Percentiles rank a stretch among this genome's conserved stretches.
These are phyloP conservation scores for Termitomyces sp. DNA, from an alignment of 768 basidiomycete genomes.

Conservation along the genomic window DNA sequence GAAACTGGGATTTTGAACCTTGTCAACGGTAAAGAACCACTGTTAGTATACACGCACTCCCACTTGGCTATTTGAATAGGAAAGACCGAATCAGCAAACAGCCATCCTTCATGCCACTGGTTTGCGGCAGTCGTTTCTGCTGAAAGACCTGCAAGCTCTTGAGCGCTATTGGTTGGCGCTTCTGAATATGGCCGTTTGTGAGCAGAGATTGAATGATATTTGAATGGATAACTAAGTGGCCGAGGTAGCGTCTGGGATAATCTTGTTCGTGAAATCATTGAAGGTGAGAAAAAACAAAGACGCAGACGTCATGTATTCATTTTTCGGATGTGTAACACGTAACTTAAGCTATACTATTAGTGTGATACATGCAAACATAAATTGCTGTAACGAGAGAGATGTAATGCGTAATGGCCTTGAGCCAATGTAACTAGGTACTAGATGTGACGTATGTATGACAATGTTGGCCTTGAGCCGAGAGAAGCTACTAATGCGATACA, in stretches of 20 bases:
- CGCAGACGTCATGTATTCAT: neutral
- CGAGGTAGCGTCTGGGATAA: neutral
- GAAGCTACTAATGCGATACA: constrained; percentile 23
- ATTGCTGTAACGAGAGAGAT: constrained; percentile 5
- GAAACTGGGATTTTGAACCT: constrained; percentile 37
- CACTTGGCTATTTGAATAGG: constrained; percentile 68
- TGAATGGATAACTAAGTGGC: neutral
- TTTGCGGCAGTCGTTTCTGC: neutral
- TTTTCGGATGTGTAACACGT: neutral
- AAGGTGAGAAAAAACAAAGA: no score
- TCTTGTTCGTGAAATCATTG: neutral
- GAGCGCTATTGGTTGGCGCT: neutral
- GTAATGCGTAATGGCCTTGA: constrained; percentile 22
- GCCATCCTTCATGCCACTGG: constrained; percentile 33
- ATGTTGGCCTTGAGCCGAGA: constrained; percentile 22
- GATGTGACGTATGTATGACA: constrained; percentile 17
- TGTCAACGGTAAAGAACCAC: constrained; percentile 6
- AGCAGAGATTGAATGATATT: neutral
- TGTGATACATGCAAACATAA: neutral
- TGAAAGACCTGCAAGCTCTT: neutral
- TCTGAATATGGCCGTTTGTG: constrained; percentile 1
- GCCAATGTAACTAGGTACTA: constrained; percentile 19
- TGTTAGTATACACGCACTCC: constrained; percentile 55
- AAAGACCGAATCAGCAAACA: constrained; percentile 79
- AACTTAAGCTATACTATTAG: neutral